Evolutionary conservation across 176 grass and related monocot species (phyloP).

Genomic region (Melocanna baccifera): DNA sequence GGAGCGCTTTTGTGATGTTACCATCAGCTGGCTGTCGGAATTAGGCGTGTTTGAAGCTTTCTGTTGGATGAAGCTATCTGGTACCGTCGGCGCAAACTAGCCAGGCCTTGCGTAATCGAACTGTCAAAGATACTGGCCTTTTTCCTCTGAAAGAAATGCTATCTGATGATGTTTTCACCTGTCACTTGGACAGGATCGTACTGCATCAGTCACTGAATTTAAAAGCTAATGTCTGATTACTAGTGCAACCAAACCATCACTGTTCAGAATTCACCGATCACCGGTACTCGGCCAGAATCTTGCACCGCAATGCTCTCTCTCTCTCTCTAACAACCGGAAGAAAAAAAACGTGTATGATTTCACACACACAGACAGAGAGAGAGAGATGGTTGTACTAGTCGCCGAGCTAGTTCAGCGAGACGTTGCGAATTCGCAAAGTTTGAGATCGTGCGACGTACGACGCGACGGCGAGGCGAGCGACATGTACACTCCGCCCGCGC

Average conservation of each 20-base stretch:
- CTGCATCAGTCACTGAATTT: not conserved
- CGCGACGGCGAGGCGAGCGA: not conserved
- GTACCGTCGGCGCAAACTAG: constrained; percentile 28
- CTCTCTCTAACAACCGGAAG: constrained; percentile 12
- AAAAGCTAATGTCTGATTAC: not conserved
- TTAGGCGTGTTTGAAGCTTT: constrained; percentile 13
- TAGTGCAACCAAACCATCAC: not conserved
- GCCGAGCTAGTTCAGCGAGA: not conserved
- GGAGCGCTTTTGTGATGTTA: not conserved
- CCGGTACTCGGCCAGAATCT: constrained; percentile 21
- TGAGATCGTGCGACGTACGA: not conserved
- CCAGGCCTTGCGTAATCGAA: constrained; percentile 29
- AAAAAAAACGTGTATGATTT: not conserved
- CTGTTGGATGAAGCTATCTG: not conserved
- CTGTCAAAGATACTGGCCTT: not conserved
- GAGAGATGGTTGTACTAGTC: not conserved
- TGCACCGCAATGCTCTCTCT: constrained; percentile 7
- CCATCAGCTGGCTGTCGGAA: not conserved
- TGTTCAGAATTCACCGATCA: not conserved
- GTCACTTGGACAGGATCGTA: constrained; percentile 22
- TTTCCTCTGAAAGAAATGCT: constrained; percentile 19
- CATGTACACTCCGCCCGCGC: not conserved
- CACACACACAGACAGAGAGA: not conserved
- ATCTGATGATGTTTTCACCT: constrained; percentile 27
- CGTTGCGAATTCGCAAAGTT: not conserved